Evolutionary conservation across 148 eudicot species (phyloP).

Genomic region (Amaranthus cruentus): DNA sequence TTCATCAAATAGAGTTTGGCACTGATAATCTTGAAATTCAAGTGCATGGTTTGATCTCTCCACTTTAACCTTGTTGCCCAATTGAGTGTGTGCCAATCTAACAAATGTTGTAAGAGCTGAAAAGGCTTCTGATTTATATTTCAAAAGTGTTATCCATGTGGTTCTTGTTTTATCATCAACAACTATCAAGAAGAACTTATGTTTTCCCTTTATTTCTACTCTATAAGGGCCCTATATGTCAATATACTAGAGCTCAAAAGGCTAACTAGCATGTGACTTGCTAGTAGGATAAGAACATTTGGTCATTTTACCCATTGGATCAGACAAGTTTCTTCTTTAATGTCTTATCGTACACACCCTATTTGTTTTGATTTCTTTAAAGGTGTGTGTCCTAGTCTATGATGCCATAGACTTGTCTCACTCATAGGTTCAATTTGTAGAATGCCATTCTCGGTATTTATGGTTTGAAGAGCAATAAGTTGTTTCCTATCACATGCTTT

Average conservation of each 20-base stretch:
- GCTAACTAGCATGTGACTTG: background rate
- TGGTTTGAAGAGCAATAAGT: too few species aligned
- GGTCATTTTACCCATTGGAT: background rate
- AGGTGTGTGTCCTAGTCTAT: slow-evolving; percentile 5
- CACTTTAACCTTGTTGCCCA: background rate
- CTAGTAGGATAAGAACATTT: background rate
- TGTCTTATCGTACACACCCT: too few species aligned
- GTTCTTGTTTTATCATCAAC: background rate
- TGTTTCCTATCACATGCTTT: too few species aligned
- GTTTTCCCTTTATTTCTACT: too few species aligned
- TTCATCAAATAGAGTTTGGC: background rate
- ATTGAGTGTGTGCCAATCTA: background rate
- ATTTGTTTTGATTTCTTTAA: background rate
- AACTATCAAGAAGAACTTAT: background rate
- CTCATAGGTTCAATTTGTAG: too few species aligned
- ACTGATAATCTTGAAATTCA: background rate
- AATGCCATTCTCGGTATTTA: too few species aligned
- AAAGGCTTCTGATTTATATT: background rate
- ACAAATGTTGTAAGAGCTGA: background rate
- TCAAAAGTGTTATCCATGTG: background rate
- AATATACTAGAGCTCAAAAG: background rate
- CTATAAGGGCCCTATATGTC: background rate
- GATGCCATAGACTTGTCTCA: background rate
- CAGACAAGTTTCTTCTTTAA: background rate
- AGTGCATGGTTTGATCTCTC: background rate